phyloP scores from a whole-genome alignment of 345 rosid genomes.

The Eucalyptus cloeziana region DNA sequence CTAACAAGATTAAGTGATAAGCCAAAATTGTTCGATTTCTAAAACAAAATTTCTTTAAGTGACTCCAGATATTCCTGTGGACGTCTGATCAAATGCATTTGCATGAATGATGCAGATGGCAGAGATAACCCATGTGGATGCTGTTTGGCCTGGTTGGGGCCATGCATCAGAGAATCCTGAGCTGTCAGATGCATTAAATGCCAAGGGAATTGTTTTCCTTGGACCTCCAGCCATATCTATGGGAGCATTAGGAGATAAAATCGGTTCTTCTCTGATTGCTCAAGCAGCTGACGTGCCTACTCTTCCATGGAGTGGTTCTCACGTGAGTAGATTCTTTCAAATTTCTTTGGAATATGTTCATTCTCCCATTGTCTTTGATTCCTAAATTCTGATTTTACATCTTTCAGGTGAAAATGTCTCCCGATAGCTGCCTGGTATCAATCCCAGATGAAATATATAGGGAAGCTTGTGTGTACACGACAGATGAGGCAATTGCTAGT shows the following conservation, averaged over 20 bases:
- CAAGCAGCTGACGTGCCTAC: conserved; percentile 99
- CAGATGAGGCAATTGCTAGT: conserved; percentile 97
- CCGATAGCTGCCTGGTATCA: conserved; percentile 61
- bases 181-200: conserved; percentile 78
- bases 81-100: background rate
- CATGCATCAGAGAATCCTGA: conserved; percentile 99
- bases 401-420: conserved; percentile 74
- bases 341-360: background rate
- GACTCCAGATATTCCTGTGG: background rate
- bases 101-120: conserved; percentile 55
- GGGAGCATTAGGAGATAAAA: conserved; percentile 98
- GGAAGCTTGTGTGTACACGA: conserved; percentile 93
- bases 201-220: conserved; percentile 85
- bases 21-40: background rate
- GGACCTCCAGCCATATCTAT: conserved; percentile 89
- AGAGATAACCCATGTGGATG: conserved; percentile 93
- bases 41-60: background rate
- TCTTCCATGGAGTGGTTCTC: conserved; percentile 99
- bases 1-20: background rate
- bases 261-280: conserved; percentile 98
- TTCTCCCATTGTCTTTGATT: background rate
- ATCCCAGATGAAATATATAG: conserved; percentile 85
- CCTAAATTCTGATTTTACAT: background rate
- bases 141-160: conserved; percentile 99
- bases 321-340: conserved; percentile 25